Evolutionary conservation across 192 early-diverging fungal genomes (phyloP), one percentile per base, ranked within the genome.

Genomic region (Dispira parvispora): DNA sequence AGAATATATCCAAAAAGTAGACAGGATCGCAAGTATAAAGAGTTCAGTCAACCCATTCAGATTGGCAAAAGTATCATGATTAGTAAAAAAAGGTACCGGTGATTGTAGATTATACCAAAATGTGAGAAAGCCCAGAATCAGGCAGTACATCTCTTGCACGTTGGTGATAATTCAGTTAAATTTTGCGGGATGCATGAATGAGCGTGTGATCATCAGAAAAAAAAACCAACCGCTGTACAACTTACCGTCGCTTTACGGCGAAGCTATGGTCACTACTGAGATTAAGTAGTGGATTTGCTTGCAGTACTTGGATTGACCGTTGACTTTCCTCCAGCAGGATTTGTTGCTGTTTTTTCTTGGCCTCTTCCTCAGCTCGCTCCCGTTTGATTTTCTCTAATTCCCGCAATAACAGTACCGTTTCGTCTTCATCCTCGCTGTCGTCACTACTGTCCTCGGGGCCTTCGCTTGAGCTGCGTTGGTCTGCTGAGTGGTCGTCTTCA

Each of bases 381-480:
- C 82, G 80, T 67, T 91, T 91, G 55, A 99, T 99, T 72, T 96
- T 95, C 71, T 91, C 82, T 26, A 89, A 69, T 66, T 88, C 87
- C n/a, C 78, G 75, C 66, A 88, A 63, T 60, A 98, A 67, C 69
- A 91, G 85, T 27, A 82, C 88, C 6, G 89, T 85, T 66, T 97
- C 90, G 66, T 99, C 94, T 57, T 96, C 93, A 45, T 88, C 85
- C 11, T 92, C 88, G 52, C 66, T 73, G 12, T 73, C 71, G 43
- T 66, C 62, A 14, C 66, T 71, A 12, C 27, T 27, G 2, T 68
- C 65, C 18, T 69, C 69, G 27, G 68, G 69, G 43, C 68, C 67
- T 11, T 70, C 69, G 20, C 64, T 67, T 38, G 65, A 56, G 9
- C 75, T 47, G 32, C 61, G 1, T 44, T 62, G 12, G 5, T 20